Evolutionary conservation across 345 rosid genomes (phyloP).

Genomic region (Rubroshorea leprosula): DNA sequence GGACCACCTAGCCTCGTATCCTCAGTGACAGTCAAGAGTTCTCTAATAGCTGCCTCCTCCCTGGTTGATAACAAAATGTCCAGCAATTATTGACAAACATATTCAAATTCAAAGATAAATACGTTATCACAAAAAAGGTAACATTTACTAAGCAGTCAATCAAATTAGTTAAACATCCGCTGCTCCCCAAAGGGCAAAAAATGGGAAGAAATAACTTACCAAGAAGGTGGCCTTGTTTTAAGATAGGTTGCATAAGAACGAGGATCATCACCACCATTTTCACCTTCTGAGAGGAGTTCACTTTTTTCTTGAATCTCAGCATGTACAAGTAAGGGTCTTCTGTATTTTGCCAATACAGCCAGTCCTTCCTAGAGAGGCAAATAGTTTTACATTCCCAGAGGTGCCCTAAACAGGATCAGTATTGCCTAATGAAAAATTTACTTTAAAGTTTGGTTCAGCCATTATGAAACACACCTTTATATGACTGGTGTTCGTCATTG

Average conservation of each 20-base stretch:
- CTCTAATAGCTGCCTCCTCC: constrained; percentile 86
- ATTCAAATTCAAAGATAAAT: background rate
- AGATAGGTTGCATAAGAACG: constrained; percentile 71
- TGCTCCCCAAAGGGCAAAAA: background rate
- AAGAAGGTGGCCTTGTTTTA: constrained; percentile 73
- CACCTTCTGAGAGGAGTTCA: constrained; percentile 25
- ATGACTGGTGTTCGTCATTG: constrained; percentile 81
- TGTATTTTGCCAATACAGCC: constrained; percentile 68
- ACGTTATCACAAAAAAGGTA: background rate
- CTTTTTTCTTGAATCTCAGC: constrained; percentile 60
- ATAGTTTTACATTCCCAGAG: background rate
- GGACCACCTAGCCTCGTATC: constrained; percentile 68
- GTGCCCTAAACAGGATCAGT: background rate
- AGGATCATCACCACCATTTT: constrained; percentile 39
- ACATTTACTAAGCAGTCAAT: background rate
- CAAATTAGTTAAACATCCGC: background rate
- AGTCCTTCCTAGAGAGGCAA: constrained; percentile 67
- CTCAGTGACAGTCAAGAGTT: constrained; percentile 57
- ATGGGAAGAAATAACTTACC: constrained; percentile 39
- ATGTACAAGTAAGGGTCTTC: constrained; percentile 87
- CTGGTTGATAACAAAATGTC: constrained; percentile 28
- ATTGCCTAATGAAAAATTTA: background rate
- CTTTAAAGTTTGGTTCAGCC: background rate
- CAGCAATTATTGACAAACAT: constrained; percentile 7
- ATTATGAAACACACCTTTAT: constrained; percentile 53